Base-by-base conservation (phyloP, 345 rosid species). In the Salix caprea region DNA sequence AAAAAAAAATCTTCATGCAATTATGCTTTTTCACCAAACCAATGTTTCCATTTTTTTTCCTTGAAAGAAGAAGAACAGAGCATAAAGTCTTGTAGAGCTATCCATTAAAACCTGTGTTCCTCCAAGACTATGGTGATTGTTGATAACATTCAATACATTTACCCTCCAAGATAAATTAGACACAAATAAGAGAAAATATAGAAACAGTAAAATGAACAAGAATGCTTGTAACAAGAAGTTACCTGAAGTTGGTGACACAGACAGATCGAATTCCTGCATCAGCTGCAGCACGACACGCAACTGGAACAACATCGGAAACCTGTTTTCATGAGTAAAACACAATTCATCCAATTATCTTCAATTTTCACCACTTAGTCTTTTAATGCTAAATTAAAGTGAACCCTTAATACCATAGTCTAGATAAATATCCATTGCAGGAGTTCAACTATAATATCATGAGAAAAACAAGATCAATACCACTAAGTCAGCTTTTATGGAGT, bases 261-360 rank as follows among this genome's bases (percentile, higher is more conserved):
- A 91, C 97, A 69, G 98, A 92, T 69, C 98, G 97, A 82, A 93
- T 91, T 75, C 99, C 99, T 79, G 99, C 99, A 88, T 96, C 97
- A 80, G 99, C 98, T 13, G 99, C 99, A 13, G 99, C 97, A 76
- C 94, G 90, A 74, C 99, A 96, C 18, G 99, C 98, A 60, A 96
- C 96, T 3, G 99, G 97, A 74, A 96, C 98, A 69, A 91, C 99
- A 91, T 96, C 98, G 21, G 99, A 93, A 82, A 32, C 34, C 34
- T 32, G 34, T 32, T 32, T 32, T 32, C 34, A 32, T 32, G 34
- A 32, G 4, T 3, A 32, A 32, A 3, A 32, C 34, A 32, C 34
- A 32, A 32, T 32, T 32, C 34, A 32, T 32, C 34, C 34, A 32
- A 32, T 32, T 32, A 32, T 32, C 34, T 32, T 32, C 34, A 32